A percentile compares a stretch with the other conserved stretches of the same genome.
These are phyloP conservation scores for Knufia fluminis DNA, from an alignment of 2,329 filamentous ascomycete genomes.

Conservation along the genomic window DNA sequence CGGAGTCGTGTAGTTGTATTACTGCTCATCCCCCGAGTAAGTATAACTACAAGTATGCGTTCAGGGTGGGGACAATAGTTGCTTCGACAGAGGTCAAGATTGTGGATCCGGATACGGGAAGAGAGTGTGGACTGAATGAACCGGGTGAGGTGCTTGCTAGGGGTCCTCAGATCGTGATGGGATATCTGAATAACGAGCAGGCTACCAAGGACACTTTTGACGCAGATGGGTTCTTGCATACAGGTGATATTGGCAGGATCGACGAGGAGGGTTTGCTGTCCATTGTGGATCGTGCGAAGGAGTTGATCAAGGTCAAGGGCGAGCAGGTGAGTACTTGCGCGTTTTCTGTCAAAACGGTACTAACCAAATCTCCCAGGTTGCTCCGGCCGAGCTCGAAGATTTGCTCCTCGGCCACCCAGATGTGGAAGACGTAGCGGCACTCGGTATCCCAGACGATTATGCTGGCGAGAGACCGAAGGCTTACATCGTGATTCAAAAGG, in stretches of 20 bases:
- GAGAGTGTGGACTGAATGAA: conserved; percentile 44
- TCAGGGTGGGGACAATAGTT: conserved; percentile 35
- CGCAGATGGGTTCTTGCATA: conserved; percentile 47
- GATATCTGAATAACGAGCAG: conserved; percentile 66
- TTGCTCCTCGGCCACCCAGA: conserved; percentile 36
- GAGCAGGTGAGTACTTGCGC: conserved; percentile 6
- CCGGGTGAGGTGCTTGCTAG: conserved; percentile 58
- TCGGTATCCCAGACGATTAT: conserved; percentile 32
- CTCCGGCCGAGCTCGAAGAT: conserved; percentile 40
- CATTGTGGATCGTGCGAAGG: conserved; percentile 68
- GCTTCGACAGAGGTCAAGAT: conserved; percentile 52
- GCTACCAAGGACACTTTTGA: conserved; percentile 64
- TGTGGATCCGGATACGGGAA: conserved; percentile 41
- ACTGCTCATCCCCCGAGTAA: conserved; percentile 50
- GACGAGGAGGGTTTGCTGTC: conserved; percentile 48
- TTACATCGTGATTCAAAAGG: conserved; percentile 33
- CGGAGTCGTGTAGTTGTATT: conserved; percentile 55
- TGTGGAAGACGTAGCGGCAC: conserved; percentile 39
- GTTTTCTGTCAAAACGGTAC: background rate
- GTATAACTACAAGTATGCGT: conserved; percentile 51
- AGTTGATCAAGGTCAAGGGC: conserved; percentile 45
- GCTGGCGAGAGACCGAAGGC: conserved; percentile 30
- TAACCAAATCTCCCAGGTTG: conserved; percentile 27
- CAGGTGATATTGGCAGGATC: conserved; percentile 57
- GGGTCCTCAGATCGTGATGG: conserved; percentile 71